Evolutionary conservation across 2,329 filamentous ascomycete species (phyloP).

Genomic region (Aspergillus sp.): DNA sequence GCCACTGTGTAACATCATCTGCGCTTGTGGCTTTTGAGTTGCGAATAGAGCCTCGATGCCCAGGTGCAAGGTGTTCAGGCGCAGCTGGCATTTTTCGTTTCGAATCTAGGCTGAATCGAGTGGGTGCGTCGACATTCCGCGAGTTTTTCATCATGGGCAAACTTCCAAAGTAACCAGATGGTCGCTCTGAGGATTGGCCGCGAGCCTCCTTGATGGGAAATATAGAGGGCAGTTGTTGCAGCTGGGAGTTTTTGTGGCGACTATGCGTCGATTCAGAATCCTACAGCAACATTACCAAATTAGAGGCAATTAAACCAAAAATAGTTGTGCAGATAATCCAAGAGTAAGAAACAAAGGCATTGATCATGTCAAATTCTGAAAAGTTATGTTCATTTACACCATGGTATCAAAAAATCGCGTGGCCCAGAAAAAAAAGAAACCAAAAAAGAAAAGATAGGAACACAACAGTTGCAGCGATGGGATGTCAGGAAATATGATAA

Average conservation of each 20-base stretch:
- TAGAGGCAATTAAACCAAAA: conserved; percentile 17
- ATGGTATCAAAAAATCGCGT: conserved; percentile 20
- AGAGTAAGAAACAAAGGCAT: conserved; percentile 12
- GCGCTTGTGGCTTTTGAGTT: too few relatives aligned
- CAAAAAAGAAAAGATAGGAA: conserved; percentile 10
- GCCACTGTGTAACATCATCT: too few relatives aligned
- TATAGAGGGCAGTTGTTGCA: conserved; percentile 15
- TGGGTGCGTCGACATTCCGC: too few relatives aligned
- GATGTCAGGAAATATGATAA: conserved; percentile 4
- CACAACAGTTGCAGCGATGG: conserved; percentile 5
- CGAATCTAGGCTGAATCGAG: conserved; percentile 14
- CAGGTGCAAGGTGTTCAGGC: too few relatives aligned
- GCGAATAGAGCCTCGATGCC: too few relatives aligned
- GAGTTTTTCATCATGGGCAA: conserved; percentile 7
- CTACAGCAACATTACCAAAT: conserved; percentile 28
- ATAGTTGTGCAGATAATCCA: conserved; percentile 2
- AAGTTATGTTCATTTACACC: conserved; percentile 22
- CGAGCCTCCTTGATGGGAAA: conserved; percentile 8
- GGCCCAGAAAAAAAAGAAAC: conserved; percentile 1
- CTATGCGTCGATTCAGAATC: conserved; percentile 22
- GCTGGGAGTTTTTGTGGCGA: conserved; percentile 18
- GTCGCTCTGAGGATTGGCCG: conserved; percentile 9
- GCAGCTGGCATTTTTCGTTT: neutral
- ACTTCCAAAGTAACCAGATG: conserved; percentile 18
- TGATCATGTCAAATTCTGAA: conserved; percentile 23